Evolutionary conservation across 2,329 filamentous ascomycete species (phyloP), one percentile per base, ranked within the genome.

Genomic region (Pestalotiopsis sp.): DNA sequence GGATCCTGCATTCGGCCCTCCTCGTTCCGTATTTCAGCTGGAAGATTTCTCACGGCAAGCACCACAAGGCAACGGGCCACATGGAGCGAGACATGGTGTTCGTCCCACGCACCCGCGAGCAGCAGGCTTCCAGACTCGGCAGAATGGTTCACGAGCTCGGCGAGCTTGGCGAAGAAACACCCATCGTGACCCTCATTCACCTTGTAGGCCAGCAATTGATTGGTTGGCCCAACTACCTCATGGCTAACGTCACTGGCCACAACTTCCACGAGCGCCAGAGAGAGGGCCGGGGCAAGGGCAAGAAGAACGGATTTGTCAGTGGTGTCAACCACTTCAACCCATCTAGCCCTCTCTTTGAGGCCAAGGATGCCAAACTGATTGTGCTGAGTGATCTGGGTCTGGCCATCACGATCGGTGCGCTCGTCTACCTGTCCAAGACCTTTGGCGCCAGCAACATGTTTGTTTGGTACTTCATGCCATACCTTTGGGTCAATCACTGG

Each of bases 41-140:
- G 96, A 97, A 99, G 86, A 95, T 98, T 83, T 97, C 94, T 74
- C 96, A 99, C 85, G 93, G 94, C 86, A 97, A 97, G 90, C 96
- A 99, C 87, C 96, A 99, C 92, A 98, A 98, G 89, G 94, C 95
- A 72, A 99, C 96, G 52, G 96, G 95, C 76, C 90, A 99, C 87
- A 91, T 99, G 84, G 94, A 97, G 84, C 94, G 95, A 75, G 96
- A 99, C 84, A 99, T 99, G 96, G 96, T 98, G 72, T 98, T 98
- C 80, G 87, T 98, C n/a, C 96, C 96, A 70, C 94, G 94, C 83
- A 97, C 94, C 68, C 91, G 95, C 69, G 90, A 96, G 74, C 84
- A 92, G 79, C 95, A 93, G 78, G 94, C 94, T 73, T 87, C 86
- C 70, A 91, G 92, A 69, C 81, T 95, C 70, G 94, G 94, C 77